Evolutionary conservation across 192 early-diverging fungal species (phyloP).

Genomic region (Podila epigama): DNA sequence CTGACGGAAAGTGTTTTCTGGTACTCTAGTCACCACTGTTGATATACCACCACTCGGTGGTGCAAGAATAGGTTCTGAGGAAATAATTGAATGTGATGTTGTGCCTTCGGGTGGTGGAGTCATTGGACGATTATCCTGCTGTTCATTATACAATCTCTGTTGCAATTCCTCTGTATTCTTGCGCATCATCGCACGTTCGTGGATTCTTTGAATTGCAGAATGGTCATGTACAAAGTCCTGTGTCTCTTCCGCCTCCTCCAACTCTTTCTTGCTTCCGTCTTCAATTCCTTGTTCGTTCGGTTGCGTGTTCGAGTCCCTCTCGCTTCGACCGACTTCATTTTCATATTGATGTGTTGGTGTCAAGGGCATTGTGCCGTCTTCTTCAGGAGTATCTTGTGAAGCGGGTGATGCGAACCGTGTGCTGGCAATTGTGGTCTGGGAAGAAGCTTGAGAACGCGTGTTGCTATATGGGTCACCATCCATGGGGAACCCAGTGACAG

Average conservation of each 20-base stretch:
- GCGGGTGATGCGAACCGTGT: background rate
- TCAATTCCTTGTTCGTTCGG: background rate
- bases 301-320: too few relatives aligned
- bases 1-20: background rate
- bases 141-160: background rate
- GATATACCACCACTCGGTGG: background rate
- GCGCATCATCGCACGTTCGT: background rate
- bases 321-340: background rate
- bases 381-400: background rate
- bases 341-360: too few relatives aligned
- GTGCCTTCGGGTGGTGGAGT: background rate
- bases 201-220: background rate
- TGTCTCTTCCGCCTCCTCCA: background rate
- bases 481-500: background rate
- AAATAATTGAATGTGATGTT: background rate
- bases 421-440: background rate
- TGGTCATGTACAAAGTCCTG: background rate
- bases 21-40: background rate
- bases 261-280: background rate
- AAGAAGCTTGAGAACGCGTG: background rate
- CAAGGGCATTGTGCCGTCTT: background rate
- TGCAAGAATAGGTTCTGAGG: background rate
- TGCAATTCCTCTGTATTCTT: background rate
- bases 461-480: constrained; percentile 11
- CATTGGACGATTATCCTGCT: background rate